Conservation (phyloP, 345 rosid species). For the Sisymbrium altissimum region DNA sequence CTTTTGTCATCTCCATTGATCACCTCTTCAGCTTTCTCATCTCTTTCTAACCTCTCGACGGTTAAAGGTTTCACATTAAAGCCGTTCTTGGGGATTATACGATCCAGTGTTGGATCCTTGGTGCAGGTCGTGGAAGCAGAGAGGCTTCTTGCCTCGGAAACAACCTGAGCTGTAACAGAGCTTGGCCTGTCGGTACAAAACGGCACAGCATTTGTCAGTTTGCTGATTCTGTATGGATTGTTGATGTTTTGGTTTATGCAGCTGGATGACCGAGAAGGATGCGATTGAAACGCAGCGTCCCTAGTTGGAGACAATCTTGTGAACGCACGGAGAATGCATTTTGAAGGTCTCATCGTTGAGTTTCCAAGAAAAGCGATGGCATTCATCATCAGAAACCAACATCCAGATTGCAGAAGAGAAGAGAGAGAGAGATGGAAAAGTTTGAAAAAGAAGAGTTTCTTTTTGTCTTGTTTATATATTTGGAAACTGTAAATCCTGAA, state of each 20-base stretch:
- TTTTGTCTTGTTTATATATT: conserved; percentile 18
- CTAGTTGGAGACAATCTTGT: conserved; percentile 22
- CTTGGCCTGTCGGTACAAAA: conserved; percentile 13
- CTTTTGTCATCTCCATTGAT: conserved; percentile 6
- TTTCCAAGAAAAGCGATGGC: conserved; percentile 27
- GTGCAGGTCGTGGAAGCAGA: conserved; percentile 13
- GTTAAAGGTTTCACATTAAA: conserved; percentile 13
- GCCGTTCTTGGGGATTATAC: conserved; percentile 3
- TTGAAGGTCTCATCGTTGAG: conserved; percentile 28
- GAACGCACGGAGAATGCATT: conserved; percentile 21
- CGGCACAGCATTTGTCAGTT: not conserved
- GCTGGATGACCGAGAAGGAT: not conserved
- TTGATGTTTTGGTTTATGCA: conserved; percentile 1
- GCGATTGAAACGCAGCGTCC: not conserved
- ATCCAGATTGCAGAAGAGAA: not conserved
- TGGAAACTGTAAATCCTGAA: not conserved
- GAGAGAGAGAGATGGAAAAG: not conserved
- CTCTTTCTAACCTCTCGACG: not conserved
- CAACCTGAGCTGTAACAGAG: conserved; percentile 23
- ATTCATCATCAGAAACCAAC: conserved; percentile 23
- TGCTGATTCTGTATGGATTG: conserved; percentile 3
- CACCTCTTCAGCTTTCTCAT: conserved; percentile 16
- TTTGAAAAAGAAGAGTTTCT: not conserved
- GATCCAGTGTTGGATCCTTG: not conserved
- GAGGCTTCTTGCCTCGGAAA: conserved; percentile 16